Evolutionary conservation across 202 grass and related monocot species (phyloP).

Genomic region (Zoysia matrella): DNA sequence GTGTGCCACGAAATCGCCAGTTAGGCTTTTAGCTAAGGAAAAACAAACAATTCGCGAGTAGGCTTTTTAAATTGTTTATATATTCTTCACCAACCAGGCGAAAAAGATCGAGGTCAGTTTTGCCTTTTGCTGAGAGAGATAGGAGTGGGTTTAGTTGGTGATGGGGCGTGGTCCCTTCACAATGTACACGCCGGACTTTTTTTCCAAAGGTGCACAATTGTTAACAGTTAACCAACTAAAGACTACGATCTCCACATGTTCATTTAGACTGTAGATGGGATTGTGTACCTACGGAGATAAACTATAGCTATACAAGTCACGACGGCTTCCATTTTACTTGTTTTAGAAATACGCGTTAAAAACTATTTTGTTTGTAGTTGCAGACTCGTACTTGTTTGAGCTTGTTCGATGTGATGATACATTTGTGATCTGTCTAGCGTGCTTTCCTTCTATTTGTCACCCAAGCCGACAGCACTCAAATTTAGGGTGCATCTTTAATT

Average conservation of each 20-base stretch:
- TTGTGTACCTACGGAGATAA: neutral
- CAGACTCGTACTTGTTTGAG: no score
- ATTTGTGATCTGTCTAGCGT: no score
- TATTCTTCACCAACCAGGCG: neutral
- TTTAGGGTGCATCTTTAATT: no score
- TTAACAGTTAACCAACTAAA: slow-evolving; percentile 17
- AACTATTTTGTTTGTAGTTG: no score
- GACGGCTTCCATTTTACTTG: neutral
- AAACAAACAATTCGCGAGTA: neutral
- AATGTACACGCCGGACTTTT: neutral
- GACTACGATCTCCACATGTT: neutral
- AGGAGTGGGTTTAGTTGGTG: slow-evolving; percentile 37
- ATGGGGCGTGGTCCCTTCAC: slow-evolving; percentile 5
- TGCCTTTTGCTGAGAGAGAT: neutral
- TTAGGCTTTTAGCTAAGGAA: neutral
- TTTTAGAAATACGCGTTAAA: slow-evolving; percentile 13
- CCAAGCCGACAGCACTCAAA: no score
- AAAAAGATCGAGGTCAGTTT: neutral
- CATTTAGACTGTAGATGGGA: neutral
- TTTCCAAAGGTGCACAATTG: neutral
- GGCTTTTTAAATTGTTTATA: neutral
- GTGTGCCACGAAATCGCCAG: neutral
- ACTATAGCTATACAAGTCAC: neutral
- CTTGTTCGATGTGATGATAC: no score
- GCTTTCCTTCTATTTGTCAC: no score